Conservation (phyloP, 306 rosid species). For the Alnus glutinosa region DNA sequence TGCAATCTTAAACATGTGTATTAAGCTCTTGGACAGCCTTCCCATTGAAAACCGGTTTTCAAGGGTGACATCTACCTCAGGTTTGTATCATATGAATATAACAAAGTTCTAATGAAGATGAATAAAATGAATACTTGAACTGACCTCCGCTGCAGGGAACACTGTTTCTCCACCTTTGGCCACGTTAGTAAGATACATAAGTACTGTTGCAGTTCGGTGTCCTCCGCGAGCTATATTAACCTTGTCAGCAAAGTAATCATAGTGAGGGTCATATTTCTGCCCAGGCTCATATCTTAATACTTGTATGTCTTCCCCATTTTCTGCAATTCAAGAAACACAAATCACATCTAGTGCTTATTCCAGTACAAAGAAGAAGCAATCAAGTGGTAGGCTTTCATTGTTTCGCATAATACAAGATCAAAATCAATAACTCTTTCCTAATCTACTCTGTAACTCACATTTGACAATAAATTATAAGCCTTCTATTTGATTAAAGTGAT, state of each 20-base stretch:
- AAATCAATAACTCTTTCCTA: not conserved
- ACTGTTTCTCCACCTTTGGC: slow-evolving; percentile 95
- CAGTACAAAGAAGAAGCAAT: slow-evolving; percentile 9
- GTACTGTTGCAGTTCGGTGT: slow-evolving; percentile 89
- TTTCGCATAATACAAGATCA: not conserved
- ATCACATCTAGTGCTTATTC: slow-evolving; percentile 18
- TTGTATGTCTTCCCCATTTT: slow-evolving; percentile 99
- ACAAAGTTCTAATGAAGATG: slow-evolving; percentile 7
- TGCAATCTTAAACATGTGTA: not conserved
- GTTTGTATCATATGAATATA: not conserved
- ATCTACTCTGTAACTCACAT: not conserved
- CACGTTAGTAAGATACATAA: slow-evolving; percentile 86
- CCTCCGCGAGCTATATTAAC: slow-evolving; percentile 93
- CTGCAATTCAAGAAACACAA: slow-evolving; percentile 50
- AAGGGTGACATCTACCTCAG: too few relatives aligned
- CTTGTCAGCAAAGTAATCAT: slow-evolving; percentile 84
- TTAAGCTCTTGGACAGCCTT: not conserved
- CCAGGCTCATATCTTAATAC: slow-evolving; percentile 94
- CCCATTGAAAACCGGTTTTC: too few relatives aligned
- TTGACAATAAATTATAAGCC: not conserved
- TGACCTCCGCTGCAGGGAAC: slow-evolving; percentile 89
- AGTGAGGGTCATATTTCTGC: slow-evolving; percentile 92
- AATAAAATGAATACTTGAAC: slow-evolving; percentile 30
- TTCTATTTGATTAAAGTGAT: not conserved
- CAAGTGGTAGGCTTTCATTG: slow-evolving; percentile 9